A percentile compares a stretch with the other conserved stretches of the same genome.
Conservation (phyloP, 495 filamentous ascomycete species). For the Penicillium alfredii region DNA sequence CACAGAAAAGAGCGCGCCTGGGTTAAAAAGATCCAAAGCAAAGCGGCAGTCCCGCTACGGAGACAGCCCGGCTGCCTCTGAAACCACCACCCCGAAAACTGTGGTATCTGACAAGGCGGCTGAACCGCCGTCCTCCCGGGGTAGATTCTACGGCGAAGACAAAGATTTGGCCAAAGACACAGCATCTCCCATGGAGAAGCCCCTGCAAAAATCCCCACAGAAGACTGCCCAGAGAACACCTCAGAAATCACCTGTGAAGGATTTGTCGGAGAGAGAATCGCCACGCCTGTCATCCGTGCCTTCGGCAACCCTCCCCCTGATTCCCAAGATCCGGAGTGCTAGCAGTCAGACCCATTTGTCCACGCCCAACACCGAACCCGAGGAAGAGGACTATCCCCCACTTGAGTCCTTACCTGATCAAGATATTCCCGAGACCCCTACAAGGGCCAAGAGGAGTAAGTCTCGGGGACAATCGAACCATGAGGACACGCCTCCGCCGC, state of each 20-base stretch:
- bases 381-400: conserved; percentile 35
- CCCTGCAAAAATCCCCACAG: conserved; percentile 6
- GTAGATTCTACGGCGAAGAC: conserved; percentile 22
- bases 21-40: conserved; percentile 51
- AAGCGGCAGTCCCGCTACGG: conserved; percentile 44
- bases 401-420: conserved; percentile 22
- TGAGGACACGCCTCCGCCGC: conserved; percentile 41
- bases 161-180: conserved; percentile 5
- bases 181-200: conserved; percentile 7
- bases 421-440: conserved; percentile 27
- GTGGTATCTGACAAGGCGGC: conserved; percentile 7
- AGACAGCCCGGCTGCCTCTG: conserved; percentile 33
- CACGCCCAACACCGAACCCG: conserved; percentile 10
- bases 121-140: conserved; percentile 9
- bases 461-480: conserved; percentile 30
- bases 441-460: conserved; percentile 27
- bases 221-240: conserved; percentile 26
- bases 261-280: conserved; percentile 23
- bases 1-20: conserved; percentile 27
- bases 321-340: conserved; percentile 48
- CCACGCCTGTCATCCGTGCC: conserved; percentile 53
- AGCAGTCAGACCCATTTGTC: conserved; percentile 35
- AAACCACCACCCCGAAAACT: conserved; percentile 18
- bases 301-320: conserved; percentile 49
- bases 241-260: conserved; percentile 18